Evolutionary conservation across 805 yeast genomes (phyloP).

Genomic region (Saccharomyces cerevisiae): DNA sequence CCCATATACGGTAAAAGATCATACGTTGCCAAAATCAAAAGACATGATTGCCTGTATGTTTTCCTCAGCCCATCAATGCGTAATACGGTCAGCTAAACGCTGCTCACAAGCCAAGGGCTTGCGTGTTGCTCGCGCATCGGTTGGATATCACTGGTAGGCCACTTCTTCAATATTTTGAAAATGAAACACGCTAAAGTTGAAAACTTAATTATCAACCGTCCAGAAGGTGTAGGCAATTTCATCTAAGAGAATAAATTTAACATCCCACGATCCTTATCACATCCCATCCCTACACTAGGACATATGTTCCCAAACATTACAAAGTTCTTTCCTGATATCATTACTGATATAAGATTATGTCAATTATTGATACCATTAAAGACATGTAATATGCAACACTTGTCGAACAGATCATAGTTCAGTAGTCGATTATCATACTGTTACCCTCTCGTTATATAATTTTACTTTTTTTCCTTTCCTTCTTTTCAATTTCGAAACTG

Average conservation of each 20-base stretch:
- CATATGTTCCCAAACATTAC: background rate
- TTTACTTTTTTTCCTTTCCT: conserved; percentile 2
- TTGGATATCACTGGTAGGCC: background rate
- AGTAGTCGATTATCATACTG: background rate
- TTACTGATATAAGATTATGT: conserved; percentile 2
- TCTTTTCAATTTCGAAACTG: background rate
- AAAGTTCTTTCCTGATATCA: background rate
- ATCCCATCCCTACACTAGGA: background rate
- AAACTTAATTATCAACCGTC: background rate
- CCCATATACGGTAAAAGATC: background rate
- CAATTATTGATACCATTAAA: conserved; percentile 2
- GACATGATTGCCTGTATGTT: background rate
- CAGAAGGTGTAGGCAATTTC: background rate
- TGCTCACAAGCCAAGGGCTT: background rate
- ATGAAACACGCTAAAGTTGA: background rate
- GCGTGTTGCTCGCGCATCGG: background rate
- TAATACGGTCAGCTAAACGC: background rate
- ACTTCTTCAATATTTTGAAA: background rate
- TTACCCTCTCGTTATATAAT: conserved; percentile 4
- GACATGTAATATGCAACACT: background rate
- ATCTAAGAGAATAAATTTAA: background rate
- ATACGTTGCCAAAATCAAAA: background rate
- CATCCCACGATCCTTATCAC: background rate
- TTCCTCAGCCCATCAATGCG: background rate
- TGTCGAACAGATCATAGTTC: background rate